Evolutionary conservation across 768 basidiomycete species (phyloP), one percentile per base, ranked within the genome.

Genomic region (Pleurotus djamor): DNA sequence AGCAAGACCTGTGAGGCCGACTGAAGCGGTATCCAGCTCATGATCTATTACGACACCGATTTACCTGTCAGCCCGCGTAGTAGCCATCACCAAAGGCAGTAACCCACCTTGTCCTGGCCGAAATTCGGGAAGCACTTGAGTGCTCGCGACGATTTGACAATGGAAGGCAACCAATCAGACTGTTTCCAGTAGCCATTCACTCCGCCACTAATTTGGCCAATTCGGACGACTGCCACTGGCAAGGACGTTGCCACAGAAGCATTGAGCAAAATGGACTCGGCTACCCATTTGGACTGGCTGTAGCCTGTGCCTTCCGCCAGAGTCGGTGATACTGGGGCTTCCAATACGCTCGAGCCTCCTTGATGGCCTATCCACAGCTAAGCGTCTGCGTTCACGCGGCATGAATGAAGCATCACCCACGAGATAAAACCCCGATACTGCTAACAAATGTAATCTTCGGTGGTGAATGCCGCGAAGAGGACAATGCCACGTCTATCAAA

Each of bases 211-310:
- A 79, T 65, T 58, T 78, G 76, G 8, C 78, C 74, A 16, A 78
- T 65, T 28, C 77, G 74, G 35, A 76, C 66, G 14, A 68, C 60
- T 13, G 67, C 41, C 3, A 67, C 60, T 17, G 63, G 64, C 28
- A 73, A 57, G 4, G 61, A 43, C 7, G 65, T 62, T 6, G n/a
- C n/a, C n/a, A n/a, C n/a, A n/a, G n/a, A n/a, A n/a, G 64, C 73
- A 4, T 49, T 64, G 10, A 59, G 36, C n/a, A 77, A 62, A 34
- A 74, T 65, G 5, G 68, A 60, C 21, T 82, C 80, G 1, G 72
- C 68, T 6, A 80, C 70, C 76, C 75, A 78, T 68, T 79, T 79
- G 16, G 73, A 72, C 55, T 78, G 76, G 14, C 64, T 63, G 60
- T 80, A 80, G 3, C 79, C 79, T 12, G 58, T 63, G 1, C n/a